Percentiles rank a stretch among this genome's conserved stretches.
These are phyloP conservation scores for Yamadazyma nakazawae DNA, from an alignment of 805 yeast species.

Conservation along the genomic window DNA sequence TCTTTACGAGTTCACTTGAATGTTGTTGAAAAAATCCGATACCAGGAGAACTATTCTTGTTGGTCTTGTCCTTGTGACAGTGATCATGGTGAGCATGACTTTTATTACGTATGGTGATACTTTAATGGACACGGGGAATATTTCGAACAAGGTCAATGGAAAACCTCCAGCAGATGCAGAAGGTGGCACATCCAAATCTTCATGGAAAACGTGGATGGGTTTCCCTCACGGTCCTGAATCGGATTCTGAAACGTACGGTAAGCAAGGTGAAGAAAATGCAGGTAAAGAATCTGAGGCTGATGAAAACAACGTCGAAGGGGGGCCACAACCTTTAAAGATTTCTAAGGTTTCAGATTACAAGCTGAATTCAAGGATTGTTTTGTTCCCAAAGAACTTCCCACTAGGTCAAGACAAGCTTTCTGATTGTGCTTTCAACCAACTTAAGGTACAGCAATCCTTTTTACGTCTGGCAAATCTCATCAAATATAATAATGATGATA, in stretches of 20 bases:
- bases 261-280: not conserved
- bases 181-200: not conserved
- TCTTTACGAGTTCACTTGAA: not conserved
- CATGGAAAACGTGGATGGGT: not conserved
- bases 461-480: not conserved
- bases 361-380: not conserved
- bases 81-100: not conserved
- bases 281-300: not conserved
- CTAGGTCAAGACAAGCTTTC: slow-evolving; percentile 1
- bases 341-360: slow-evolving; percentile 3
- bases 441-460: not conserved
- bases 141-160: not conserved
- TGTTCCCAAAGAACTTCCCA: slow-evolving; percentile 12
- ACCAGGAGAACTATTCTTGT: not conserved
- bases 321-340: not conserved
- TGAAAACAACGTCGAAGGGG: not conserved
- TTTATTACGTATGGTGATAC: not conserved
- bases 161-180: not conserved
- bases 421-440: slow-evolving; percentile 1
- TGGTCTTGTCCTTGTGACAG: not conserved
- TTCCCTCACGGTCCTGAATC: not conserved
- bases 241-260: not conserved
- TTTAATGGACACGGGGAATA: not conserved
- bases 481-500: not conserved
- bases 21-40: slow-evolving; percentile 1